These are phyloP conservation scores for Dunaliella primolecta DNA, from an alignment of 139 green algal species.

Conservation along the genomic window DNA sequence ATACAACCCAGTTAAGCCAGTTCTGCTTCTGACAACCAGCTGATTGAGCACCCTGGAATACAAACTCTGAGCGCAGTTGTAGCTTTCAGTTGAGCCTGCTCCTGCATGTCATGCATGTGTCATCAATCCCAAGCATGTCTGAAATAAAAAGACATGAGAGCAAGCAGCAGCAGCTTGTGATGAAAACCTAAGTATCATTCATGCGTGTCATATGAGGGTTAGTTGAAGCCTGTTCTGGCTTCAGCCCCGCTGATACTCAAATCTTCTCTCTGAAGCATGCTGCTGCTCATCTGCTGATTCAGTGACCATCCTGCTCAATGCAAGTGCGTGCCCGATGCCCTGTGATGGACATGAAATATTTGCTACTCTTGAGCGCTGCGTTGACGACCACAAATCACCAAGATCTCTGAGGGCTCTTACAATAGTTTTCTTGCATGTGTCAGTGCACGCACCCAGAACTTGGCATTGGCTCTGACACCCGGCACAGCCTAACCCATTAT, in stretches of 20 bases:
- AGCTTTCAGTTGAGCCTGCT: too few species aligned
- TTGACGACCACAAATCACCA: slow-evolving; percentile 50
- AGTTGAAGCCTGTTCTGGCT: not conserved
- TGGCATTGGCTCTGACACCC: too few species aligned
- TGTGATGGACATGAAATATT: slow-evolving; percentile 49
- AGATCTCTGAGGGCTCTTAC: slow-evolving; percentile 47
- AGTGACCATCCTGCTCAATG: slow-evolving; percentile 5
- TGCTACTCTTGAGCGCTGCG: slow-evolving; percentile 49
- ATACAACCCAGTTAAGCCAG: slow-evolving; percentile 41
- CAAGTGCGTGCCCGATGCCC: slow-evolving; percentile 9
- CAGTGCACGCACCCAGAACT: too few species aligned
- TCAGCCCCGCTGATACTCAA: slow-evolving; percentile 33
- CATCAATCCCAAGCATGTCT: too few species aligned
- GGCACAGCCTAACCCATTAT: not conserved
- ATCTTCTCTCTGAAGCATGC: slow-evolving; percentile 53
- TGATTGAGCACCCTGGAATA: slow-evolving; percentile 14
- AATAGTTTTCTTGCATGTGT: too few species aligned
- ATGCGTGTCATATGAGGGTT: slow-evolving; percentile 53
- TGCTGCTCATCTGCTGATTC: not conserved
- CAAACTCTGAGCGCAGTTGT: slow-evolving; percentile 13
- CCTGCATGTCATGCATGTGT: not conserved
- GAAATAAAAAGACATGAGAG: too few species aligned
- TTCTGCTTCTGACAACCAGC: slow-evolving; percentile 44
- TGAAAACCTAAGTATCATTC: slow-evolving; percentile 39
- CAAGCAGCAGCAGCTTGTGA: slow-evolving; percentile 25